Evolutionary conservation across 495 filamentous ascomycete genomes (phyloP).

Genomic region (Hypoxylon fragiforme): DNA sequence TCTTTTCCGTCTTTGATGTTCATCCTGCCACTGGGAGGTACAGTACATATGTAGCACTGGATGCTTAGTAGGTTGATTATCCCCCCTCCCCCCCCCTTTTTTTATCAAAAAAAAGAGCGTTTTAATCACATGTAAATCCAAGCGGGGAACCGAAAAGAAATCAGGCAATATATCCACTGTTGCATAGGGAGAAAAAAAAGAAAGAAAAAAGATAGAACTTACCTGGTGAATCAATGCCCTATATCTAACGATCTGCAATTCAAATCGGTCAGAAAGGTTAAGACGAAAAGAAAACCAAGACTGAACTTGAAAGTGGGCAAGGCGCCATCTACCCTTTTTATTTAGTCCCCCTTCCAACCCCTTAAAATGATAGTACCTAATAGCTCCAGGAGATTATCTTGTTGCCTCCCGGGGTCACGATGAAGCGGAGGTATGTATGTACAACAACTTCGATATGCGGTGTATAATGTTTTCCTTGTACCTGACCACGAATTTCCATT

Average conservation of each 20-base stretch:
- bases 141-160: conserved; percentile 16
- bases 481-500: conserved; percentile 17
- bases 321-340: conserved; percentile 23
- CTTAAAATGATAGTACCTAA: too few relatives aligned
- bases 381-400: conserved; percentile 30
- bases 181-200: conserved; percentile 6
- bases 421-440: conserved; percentile 29
- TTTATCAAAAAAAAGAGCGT: too few relatives aligned
- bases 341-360: conserved; percentile 18
- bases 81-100: neutral
- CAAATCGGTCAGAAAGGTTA: conserved; percentile 9
- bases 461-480: conserved; percentile 26
- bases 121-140: conserved; percentile 29
- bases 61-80: too few relatives aligned
- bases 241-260: conserved; percentile 7
- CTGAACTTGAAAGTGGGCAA: neutral
- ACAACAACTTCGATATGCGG: conserved; percentile 27
- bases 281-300: conserved; percentile 10
- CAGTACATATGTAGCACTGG: too few relatives aligned
- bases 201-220: conserved; percentile 27
- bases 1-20: too few relatives aligned
- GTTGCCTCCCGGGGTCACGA: conserved; percentile 19
- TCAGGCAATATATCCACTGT: conserved; percentile 10
- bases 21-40: too few relatives aligned
- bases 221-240: conserved; percentile 8